A percentile compares a stretch with the other conserved stretches of the same genome.
Evolutionary conservation across 192 early-diverging fungal species (phyloP).

Genomic region (Mortierella alpina): DNA sequence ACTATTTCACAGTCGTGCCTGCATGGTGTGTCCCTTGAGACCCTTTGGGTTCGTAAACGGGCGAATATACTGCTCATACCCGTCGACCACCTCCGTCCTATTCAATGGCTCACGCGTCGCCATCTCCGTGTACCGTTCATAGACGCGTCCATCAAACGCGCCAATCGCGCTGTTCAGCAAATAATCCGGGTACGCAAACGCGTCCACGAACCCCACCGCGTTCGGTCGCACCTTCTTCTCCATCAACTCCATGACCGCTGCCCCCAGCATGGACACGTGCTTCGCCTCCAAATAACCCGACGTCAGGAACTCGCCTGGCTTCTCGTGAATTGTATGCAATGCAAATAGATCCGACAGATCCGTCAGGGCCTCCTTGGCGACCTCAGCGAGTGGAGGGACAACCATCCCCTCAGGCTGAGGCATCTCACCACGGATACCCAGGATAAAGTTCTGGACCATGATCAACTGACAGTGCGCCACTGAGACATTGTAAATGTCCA

Average conservation of each 20-base stretch:
- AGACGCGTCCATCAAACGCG: conserved; percentile 78
- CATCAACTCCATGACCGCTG: conserved; percentile 60
- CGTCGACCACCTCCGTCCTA: conserved; percentile 40
- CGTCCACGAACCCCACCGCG: conserved; percentile 83
- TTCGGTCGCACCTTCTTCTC: conserved; percentile 72
- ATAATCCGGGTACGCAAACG: conserved; percentile 82
- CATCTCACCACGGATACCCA: conserved; percentile 61
- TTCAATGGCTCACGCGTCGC: conserved; percentile 53
- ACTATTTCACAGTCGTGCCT: conserved; percentile 17
- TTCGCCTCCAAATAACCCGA: conserved; percentile 62
- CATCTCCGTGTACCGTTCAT: conserved; percentile 65
- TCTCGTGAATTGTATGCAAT: conserved; percentile 73
- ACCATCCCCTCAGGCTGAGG: conserved; percentile 40
- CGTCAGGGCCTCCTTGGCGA: conserved; percentile 56
- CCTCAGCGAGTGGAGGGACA: conserved; percentile 12
- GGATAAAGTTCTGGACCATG: conserved; percentile 77
- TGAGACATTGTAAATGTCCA: conserved; percentile 77
- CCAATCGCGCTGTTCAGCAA: conserved; percentile 82
- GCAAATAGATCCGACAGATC: conserved; percentile 63
- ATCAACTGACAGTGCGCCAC: conserved; percentile 84
- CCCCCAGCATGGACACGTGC: conserved; percentile 61
- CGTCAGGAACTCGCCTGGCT: conserved; percentile 71
- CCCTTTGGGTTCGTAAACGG: conserved; percentile 42
- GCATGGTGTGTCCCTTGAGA: conserved; percentile 22
- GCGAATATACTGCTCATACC: conserved; percentile 37